Evolutionary conservation across 148 eudicot species (phyloP).

Genomic region (Rhododendron williamsianum): DNA sequence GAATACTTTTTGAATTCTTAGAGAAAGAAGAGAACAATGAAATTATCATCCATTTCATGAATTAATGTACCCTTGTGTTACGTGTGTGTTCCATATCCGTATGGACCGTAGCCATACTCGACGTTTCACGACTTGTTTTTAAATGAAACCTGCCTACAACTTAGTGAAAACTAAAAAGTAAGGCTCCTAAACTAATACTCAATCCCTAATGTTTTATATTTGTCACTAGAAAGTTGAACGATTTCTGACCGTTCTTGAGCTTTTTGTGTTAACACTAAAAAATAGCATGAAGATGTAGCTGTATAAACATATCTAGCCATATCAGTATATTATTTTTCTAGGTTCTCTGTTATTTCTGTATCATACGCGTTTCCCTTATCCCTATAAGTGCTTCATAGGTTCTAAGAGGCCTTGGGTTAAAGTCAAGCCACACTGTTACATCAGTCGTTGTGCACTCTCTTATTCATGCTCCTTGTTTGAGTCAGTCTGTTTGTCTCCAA

Average conservation of each 20-base stretch:
- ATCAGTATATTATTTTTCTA: background rate
- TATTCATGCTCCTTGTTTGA: background rate
- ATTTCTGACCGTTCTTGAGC: background rate
- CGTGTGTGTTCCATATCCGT: background rate
- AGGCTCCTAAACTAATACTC: background rate
- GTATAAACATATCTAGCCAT: background rate
- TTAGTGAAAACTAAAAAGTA: background rate
- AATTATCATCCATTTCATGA: background rate
- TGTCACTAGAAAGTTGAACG: background rate
- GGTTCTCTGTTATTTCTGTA: background rate
- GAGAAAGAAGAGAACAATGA: background rate
- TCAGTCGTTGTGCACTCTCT: background rate
- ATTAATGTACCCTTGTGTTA: background rate
- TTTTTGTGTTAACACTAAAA: background rate
- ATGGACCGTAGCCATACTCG: background rate
- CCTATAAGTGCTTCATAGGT: background rate
- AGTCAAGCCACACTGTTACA: background rate
- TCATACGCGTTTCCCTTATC: background rate
- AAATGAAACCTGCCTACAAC: background rate
- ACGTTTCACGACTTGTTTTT: background rate
- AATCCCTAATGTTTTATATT: background rate
- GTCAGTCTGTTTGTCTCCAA: background rate
- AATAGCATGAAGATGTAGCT: background rate
- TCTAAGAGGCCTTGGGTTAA: background rate
- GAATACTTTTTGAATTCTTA: background rate